These are phyloP conservation scores for Paracorniculantispora psalliotae DNA, from an alignment of 2,329 filamentous ascomycete genomes.

Conservation along the genomic window DNA sequence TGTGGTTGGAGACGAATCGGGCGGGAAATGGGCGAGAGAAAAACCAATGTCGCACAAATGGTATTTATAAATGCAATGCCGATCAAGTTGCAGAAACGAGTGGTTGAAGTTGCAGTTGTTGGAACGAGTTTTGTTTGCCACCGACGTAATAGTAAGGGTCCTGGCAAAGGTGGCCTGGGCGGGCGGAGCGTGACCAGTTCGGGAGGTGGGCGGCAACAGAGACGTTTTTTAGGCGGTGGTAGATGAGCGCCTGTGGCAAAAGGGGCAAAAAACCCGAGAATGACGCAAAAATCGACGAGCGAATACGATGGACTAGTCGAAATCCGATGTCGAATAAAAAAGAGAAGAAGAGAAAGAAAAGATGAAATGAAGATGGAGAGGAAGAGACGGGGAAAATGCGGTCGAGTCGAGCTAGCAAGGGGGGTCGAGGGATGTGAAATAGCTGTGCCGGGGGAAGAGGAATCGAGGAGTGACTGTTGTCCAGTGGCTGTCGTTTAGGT, in stretches of 20 bases:
- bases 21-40: background rate
- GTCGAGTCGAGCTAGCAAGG: conserved; percentile 1
- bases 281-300: background rate
- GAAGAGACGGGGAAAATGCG: background rate
- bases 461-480: background rate
- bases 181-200: conserved; percentile 3
- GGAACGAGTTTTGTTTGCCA: conserved; percentile 6
- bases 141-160: conserved; percentile 14
- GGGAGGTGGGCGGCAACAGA: background rate
- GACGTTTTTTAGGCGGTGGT: background rate
- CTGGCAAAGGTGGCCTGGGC: conserved; percentile 4
- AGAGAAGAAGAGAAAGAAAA: background rate
- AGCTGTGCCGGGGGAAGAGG: background rate
- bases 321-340: background rate
- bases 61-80: background rate
- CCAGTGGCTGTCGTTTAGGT: background rate
- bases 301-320: background rate
- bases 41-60: background rate
- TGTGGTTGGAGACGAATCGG: background rate
- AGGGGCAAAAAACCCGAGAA: background rate
- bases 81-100: background rate
- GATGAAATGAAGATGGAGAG: background rate
- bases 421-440: conserved; percentile 4
- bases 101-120: background rate
- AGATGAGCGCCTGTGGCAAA: background rate